Base-by-base conservation (phyloP, 805 yeast species). In the Wickerhamiella azyma region DNA sequence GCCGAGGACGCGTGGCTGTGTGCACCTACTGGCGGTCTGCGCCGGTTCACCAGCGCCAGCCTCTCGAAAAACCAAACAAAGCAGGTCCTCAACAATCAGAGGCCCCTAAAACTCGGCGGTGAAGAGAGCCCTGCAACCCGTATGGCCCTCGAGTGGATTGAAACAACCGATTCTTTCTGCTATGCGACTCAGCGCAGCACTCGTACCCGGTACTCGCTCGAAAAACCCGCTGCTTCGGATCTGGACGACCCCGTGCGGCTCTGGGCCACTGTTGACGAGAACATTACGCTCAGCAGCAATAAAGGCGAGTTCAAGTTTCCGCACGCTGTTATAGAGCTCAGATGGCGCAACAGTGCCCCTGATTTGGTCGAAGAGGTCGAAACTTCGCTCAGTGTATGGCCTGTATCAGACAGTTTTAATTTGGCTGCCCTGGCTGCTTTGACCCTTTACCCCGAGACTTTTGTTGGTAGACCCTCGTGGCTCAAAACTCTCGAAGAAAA, bases 381-480 rank as follows among this genome's bases (percentile, higher is more conserved):
- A 19, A 51, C 60, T 19, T 71, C 79, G 3, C 77, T 74, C 55
- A 57, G 77, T 16, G 68, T 74, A 11, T 67, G 66, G 55, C 62
- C 65, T 30, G 70, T 75, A 37, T 70, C 71, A 43, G 59, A 57
- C 2, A 49, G 53, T 2, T 66, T 68, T 45, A 61, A 69, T 24
- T 54, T 65, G 4, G 62, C 60, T 35, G 50, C 66, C 2, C 63
- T 65, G 52, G 57, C 68, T 8, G 55, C 65, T 43, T 59, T 61
- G 26, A 49, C 47, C 37, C 64, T 50, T 49, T 55, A 60, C 37
- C 54, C 65, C 9, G 58, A 61, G 2, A 48, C 57, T 5, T 57
- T 66, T 28, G 52, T 60, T 5, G 56, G 56, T 14, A 48, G 51
- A 3, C 75, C 75, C 1, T 39, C 55, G 1, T 71, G 76, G 76